Percentiles rank a stretch among this genome's conserved stretches.
Evolutionary conservation across 1,139 yeast genomes (phyloP).

Genomic region (Kurtzmaniella quercitrusa): DNA sequence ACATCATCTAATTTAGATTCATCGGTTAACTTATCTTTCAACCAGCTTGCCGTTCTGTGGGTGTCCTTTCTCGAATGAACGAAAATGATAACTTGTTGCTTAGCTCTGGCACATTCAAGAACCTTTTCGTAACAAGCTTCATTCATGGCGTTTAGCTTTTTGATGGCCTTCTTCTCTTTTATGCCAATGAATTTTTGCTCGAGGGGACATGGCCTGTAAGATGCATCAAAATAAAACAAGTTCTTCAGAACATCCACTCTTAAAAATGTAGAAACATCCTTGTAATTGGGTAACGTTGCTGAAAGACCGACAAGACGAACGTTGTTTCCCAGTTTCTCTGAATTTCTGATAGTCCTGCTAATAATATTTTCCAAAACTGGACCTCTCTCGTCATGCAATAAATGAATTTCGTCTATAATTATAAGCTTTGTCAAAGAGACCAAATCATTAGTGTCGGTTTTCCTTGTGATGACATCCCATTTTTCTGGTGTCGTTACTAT

Average conservation of each 20-base stretch:
- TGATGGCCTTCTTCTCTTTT: slow-evolving; percentile 79
- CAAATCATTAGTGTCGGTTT: slow-evolving; percentile 55
- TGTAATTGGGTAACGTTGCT: slow-evolving; percentile 89
- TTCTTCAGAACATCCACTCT: slow-evolving; percentile 59
- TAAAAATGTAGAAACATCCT: slow-evolving; percentile 81
- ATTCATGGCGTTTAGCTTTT: slow-evolving; percentile 78
- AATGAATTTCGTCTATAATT: slow-evolving; percentile 92
- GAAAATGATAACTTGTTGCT: slow-evolving; percentile 79
- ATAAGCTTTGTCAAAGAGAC: slow-evolving; percentile 62
- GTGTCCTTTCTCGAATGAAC: slow-evolving; percentile 96
- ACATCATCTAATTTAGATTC: slow-evolving; percentile 41
- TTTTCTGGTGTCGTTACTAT: slow-evolving; percentile 93
- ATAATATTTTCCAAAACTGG: slow-evolving; percentile 90
- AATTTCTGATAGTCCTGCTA: slow-evolving; percentile 59
- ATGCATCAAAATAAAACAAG: slow-evolving; percentile 73
- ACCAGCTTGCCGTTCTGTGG: slow-evolving; percentile 71
- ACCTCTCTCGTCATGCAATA: slow-evolving; percentile 92
- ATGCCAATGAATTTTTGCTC: slow-evolving; percentile 87
- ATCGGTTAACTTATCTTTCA: slow-evolving; percentile 58
- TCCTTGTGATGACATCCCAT: slow-evolving; percentile 95
- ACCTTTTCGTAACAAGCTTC: slow-evolving; percentile 88
- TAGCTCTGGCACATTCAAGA: slow-evolving; percentile 51
- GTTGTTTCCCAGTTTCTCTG: slow-evolving; percentile 36
- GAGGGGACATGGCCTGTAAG: slow-evolving; percentile 88
- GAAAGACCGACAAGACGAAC: slow-evolving; percentile 82